Conservation (phyloP, 805 yeast genomes). For the Scheffersomyces ergatensis region DNA sequence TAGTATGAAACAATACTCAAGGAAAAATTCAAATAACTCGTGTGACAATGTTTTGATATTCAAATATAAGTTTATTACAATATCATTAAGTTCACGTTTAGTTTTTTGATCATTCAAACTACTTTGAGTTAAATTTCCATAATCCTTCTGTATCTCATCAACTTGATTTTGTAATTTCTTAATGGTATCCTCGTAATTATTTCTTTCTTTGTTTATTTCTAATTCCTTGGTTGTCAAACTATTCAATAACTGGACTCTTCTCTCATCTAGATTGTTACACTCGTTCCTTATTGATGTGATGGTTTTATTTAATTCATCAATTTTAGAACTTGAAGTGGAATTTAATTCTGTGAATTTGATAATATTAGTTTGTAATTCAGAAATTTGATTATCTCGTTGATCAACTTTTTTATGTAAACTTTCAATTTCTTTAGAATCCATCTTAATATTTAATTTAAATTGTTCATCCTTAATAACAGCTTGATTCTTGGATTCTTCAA, state of each 20-base stretch:
- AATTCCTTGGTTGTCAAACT: constrained; percentile 65
- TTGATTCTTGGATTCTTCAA: constrained; percentile 4
- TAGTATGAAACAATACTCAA: constrained; percentile 53
- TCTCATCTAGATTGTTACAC: constrained; percentile 20
- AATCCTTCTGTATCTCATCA: constrained; percentile 44
- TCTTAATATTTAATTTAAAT: constrained; percentile 6
- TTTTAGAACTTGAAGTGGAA: constrained; percentile 10
- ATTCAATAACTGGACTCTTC: constrained; percentile 64
- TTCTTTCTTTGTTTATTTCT: constrained; percentile 56
- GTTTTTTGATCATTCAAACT: constrained; percentile 23
- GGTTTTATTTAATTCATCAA: constrained; percentile 11
- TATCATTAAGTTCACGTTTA: constrained; percentile 18
- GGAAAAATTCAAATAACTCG: constrained; percentile 27
- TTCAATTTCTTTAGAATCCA: constrained; percentile 10
- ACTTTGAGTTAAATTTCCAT: constrained; percentile 42
- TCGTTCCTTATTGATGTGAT: constrained; percentile 13
- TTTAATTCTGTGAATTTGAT: constrained; percentile 9
- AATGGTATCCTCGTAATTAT: constrained; percentile 47
- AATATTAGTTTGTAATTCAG: constrained; percentile 11
- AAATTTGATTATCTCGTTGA: constrained; percentile 10
- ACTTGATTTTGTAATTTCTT: constrained; percentile 41
- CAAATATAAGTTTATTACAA: constrained; percentile 13
- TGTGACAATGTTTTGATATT: constrained; percentile 14
- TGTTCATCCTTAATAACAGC: background rate
- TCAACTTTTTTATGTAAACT: constrained; percentile 9